Conservation (phyloP, 495 filamentous ascomycete genomes). For the Penicillium diatomitis region DNA sequence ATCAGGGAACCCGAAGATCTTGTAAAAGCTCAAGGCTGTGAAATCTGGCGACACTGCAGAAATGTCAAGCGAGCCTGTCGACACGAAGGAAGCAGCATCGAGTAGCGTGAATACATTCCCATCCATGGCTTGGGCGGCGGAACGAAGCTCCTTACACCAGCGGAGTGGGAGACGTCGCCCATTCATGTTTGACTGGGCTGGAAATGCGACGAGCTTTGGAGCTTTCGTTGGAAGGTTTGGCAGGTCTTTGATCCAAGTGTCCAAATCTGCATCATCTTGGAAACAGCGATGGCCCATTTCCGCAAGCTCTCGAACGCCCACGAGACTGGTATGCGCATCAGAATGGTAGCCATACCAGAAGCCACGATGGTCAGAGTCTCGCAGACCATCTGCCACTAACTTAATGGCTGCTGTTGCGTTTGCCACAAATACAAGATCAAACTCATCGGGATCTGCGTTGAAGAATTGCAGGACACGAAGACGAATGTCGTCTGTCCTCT, state of each 20-base stretch:
- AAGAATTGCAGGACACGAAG: constrained; percentile 68
- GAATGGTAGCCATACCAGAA: constrained; percentile 80
- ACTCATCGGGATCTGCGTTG: constrained; percentile 72
- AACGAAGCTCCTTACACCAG: constrained; percentile 55
- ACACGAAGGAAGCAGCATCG: constrained; percentile 81
- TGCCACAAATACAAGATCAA: constrained; percentile 84
- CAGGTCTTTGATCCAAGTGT: constrained; percentile 50
- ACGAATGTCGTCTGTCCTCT: constrained; percentile 67
- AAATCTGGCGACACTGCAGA: constrained; percentile 71
- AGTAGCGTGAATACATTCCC: constrained; percentile 56
- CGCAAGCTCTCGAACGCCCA: constrained; percentile 73
- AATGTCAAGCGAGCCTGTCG: constrained; percentile 69
- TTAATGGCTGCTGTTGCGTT: constrained; percentile 92
- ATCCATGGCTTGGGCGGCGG: constrained; percentile 4
- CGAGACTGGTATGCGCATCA: constrained; percentile 79
- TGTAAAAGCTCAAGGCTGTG: constrained; percentile 84
- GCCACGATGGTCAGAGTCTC: constrained; percentile 47
- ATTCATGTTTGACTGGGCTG: constrained; percentile 90
- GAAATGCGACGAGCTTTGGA: constrained; percentile 64
- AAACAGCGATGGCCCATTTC: constrained; percentile 55
- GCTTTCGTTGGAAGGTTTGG: constrained; percentile 13
- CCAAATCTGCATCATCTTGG: constrained; percentile 52
- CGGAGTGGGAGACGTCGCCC: constrained; percentile 64
- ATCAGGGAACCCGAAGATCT: constrained; percentile 95
- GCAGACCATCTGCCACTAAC: constrained; percentile 66